These are phyloP conservation scores for Ogataea kodamae DNA, from an alignment of 805 yeast species.

Conservation along the genomic window DNA sequence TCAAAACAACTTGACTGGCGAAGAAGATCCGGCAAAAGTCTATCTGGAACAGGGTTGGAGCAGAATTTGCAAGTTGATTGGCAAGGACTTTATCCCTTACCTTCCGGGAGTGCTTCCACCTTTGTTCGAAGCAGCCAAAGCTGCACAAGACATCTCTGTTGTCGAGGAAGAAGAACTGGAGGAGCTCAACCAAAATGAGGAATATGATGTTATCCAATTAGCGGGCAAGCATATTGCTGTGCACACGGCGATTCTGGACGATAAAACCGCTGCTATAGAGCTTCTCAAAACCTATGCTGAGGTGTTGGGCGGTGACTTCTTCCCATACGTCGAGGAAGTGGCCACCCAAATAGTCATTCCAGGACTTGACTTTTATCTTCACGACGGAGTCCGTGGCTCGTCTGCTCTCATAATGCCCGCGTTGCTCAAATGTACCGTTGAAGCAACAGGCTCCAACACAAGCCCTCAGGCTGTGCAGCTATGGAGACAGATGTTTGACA, in stretches of 20 bases:
- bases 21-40: constrained; percentile 86
- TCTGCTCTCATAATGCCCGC: constrained; percentile 84
- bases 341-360: constrained; percentile 80
- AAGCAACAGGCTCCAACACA: constrained; percentile 46
- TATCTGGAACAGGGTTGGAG: constrained; percentile 96
- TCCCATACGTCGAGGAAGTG: constrained; percentile 76
- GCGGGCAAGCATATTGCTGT: constrained; percentile 93
- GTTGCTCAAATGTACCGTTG: constrained; percentile 59
- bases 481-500: constrained; percentile 69
- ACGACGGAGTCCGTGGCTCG: constrained; percentile 91
- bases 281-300: constrained; percentile 79
- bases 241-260: constrained; percentile 91
- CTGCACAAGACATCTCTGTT: constrained; percentile 82
- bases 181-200: constrained; percentile 77
- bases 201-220: constrained; percentile 90
- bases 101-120: constrained; percentile 86
- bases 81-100: constrained; percentile 80
- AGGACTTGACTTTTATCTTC: constrained; percentile 84
- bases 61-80: constrained; percentile 81
- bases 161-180: constrained; percentile 88
- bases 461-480: constrained; percentile 60
- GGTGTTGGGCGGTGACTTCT: constrained; percentile 76
- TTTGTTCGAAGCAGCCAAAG: constrained; percentile 79
- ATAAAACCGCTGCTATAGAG: constrained; percentile 90
- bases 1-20: constrained; percentile 51